Evolutionary conservation across 148 eudicot genomes (phyloP).

Genomic region (Diospyros kaki): DNA sequence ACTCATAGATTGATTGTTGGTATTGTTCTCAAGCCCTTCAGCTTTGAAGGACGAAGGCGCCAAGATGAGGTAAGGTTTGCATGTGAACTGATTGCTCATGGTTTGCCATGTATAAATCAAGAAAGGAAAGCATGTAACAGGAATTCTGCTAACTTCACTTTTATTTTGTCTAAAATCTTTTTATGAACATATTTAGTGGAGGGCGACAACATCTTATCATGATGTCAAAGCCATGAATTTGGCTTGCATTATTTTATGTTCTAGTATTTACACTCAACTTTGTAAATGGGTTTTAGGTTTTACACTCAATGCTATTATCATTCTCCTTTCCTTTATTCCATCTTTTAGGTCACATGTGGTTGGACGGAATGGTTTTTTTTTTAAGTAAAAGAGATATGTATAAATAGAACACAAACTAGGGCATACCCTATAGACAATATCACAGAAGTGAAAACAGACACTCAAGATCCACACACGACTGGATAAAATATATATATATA

Average conservation of each 20-base stretch:
- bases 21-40: conserved; percentile 78
- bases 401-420: no score
- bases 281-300: conserved; percentile 1
- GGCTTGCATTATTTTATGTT: neutral
- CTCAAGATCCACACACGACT: no score
- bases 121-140: neutral
- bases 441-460: no score
- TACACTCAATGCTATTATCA: neutral
- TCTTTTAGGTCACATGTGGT: no score
- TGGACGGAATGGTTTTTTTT: no score
- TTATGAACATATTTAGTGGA: neutral
- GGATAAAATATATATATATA: no score
- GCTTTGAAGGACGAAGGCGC: conserved; percentile 94
- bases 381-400: no score
- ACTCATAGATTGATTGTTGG: conserved; percentile 55
- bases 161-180: neutral
- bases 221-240: neutral
- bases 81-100: conserved; percentile 4
- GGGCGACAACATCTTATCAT: neutral
- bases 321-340: neutral
- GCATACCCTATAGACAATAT: no score
- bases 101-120: neutral
- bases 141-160: neutral
- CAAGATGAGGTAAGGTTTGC: conserved; percentile 61
- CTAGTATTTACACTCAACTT: neutral